Evolutionary conservation across 768 basidiomycete genomes (phyloP).

Genomic region (Hirschioporus abietinus): DNA sequence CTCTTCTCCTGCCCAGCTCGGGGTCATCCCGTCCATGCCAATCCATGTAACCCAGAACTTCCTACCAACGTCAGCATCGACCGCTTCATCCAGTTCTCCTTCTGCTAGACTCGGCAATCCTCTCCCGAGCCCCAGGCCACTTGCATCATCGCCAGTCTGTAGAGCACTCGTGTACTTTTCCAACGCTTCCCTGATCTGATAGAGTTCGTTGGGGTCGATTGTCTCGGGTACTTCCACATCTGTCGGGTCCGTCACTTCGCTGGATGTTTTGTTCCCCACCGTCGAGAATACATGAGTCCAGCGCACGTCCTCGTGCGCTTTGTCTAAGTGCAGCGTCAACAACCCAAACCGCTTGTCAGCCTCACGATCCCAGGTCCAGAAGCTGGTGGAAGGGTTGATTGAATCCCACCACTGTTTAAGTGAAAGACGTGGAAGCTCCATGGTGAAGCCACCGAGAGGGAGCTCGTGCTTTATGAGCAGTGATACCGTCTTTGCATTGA

Average conservation of each 20-base stretch:
- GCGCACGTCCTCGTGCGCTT: constrained; percentile 72
- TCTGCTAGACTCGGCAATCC: constrained; percentile 77
- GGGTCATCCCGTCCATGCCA: constrained; percentile 39
- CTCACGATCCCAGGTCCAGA: constrained; percentile 90
- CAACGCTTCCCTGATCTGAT: constrained; percentile 70
- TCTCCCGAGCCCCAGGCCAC: constrained; percentile 57
- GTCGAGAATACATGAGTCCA: constrained; percentile 85
- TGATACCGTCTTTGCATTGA: constrained; percentile 61
- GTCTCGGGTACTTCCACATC: constrained; percentile 81
- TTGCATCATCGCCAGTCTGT: constrained; percentile 50
- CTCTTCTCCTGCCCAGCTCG: constrained; percentile 35
- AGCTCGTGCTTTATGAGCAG: constrained; percentile 48
- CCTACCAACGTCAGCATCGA: constrained; percentile 70
- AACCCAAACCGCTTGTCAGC: constrained; percentile 63
- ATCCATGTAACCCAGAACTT: constrained; percentile 66
- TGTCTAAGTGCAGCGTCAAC: constrained; percentile 82
- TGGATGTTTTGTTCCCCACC: constrained; percentile 27
- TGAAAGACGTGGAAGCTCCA: constrained; percentile 50
- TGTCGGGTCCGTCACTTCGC: constrained; percentile 28
- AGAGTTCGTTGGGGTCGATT: constrained; percentile 78
- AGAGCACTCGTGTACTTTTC: constrained; percentile 80
- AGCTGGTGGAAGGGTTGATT: constrained; percentile 71
- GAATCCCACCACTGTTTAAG: constrained; percentile 71
- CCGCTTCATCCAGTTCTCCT: constrained; percentile 90
- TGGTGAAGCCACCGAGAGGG: constrained; percentile 22